A percentile compares a stretch with the other conserved stretches of the same genome.
These are phyloP conservation scores for Russula lepida DNA, from an alignment of 768 basidiomycete species.

Conservation along the genomic window DNA sequence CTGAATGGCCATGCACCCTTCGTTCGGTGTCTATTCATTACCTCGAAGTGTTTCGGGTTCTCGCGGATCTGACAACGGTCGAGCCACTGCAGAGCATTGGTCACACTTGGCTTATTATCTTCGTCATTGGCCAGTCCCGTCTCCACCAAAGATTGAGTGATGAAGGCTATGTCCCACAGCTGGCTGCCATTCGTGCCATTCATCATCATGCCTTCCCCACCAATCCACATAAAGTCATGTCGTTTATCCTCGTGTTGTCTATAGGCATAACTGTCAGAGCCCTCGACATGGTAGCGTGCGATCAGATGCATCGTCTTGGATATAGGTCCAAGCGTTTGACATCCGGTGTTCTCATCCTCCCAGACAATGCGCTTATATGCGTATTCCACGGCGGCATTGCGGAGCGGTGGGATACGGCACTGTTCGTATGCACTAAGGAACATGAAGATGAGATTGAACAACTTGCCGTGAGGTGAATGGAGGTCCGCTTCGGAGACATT, in stretches of 20 bases:
- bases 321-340: slow-evolving; percentile 86
- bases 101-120: slow-evolving; percentile 55
- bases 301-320: slow-evolving; percentile 95
- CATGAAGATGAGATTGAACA: slow-evolving; percentile 61
- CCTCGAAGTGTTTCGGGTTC: slow-evolving; percentile 56
- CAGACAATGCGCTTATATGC: slow-evolving; percentile 72
- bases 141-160: slow-evolving; percentile 86
- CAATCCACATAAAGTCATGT: slow-evolving; percentile 92
- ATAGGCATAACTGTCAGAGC: slow-evolving; percentile 67
- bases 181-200: slow-evolving; percentile 92
- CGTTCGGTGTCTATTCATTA: slow-evolving; percentile 55
- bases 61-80: slow-evolving; percentile 63
- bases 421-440: slow-evolving; percentile 64
- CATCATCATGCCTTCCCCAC: slow-evolving; percentile 88
- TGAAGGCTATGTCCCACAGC: slow-evolving; percentile 91
- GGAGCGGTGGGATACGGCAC: slow-evolving; percentile 65
- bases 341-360: slow-evolving; percentile 93
- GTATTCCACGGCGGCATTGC: slow-evolving; percentile 49
- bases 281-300: slow-evolving; percentile 66
- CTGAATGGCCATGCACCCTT: slow-evolving; percentile 81
- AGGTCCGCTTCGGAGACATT: slow-evolving; percentile 72
- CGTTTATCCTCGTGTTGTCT: slow-evolving; percentile 67
- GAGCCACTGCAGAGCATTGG: slow-evolving; percentile 62
- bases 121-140: slow-evolving; percentile 68
- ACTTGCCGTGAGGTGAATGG: slow-evolving; percentile 69